Evolutionary conservation across 2,329 filamentous ascomycete genomes (phyloP), one percentile per base, ranked within the genome.

Genomic region (Pseudocercospora eumusae): DNA sequence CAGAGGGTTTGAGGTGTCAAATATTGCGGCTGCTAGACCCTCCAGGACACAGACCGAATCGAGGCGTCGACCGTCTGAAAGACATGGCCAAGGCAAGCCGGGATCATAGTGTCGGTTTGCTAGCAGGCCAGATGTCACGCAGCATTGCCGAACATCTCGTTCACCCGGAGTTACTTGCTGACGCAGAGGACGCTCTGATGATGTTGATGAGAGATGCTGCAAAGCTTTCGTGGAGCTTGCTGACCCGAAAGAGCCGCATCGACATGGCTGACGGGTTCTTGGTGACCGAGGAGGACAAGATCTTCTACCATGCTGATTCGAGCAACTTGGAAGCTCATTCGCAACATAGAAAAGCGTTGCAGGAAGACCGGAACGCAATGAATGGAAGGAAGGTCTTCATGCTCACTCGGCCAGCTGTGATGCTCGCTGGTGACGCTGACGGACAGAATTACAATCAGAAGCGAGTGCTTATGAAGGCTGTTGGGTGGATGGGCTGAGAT

Each of bases 21-120:
- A 2, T 66, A 9, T 27, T 66, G 18, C 61, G 64, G 5, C 50
- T 64, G 4, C 53, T 66, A 9, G 58, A 64, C 15, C 56, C 61
- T 4, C 40, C 55, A 3, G n/a, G 6, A 21, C 42, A 45, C 20
- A 23, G 20, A 7, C 2, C 42, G 3, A 21, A n/a, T 45, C 40
- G 7, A 21, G 40, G 20, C 5, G 6, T 6, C 20, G 2, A 21
- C 2, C 10, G 6, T 23, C 7, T 20, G 42, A 45, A 23, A 45
- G n/a, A 4, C 1, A 33, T 57, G 20, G 57, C 56, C 6, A 28
- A 42, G 4, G n/a, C 40, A 10, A 63, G 61, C 18, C 61, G 61
- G 3, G 9, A n/a, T 10, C 25, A 20, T 10, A n/a, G 3, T 21
- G n/a, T 15, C 8, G 5, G 4, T 20, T 10, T 1, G 50, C 8